Evolutionary conservation across 805 yeast species (phyloP).

Genomic region (Cyberlindnera galapagoensis): DNA sequence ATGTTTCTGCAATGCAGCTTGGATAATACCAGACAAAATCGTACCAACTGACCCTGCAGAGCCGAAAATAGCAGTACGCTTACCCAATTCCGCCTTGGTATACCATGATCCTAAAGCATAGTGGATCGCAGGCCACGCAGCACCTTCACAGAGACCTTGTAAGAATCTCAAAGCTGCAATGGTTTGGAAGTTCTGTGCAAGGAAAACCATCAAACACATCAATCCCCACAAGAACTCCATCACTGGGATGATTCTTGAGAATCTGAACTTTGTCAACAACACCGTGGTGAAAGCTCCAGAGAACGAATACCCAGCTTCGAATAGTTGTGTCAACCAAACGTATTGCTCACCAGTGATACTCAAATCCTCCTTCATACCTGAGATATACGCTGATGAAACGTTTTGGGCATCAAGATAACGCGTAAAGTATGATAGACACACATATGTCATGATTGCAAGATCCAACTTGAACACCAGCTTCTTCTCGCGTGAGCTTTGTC

Average conservation of each 20-base stretch:
- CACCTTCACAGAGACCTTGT: conserved; percentile 35
- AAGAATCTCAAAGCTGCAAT: conserved; percentile 50
- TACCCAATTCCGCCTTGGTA: conserved; percentile 8
- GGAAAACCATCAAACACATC: conserved; percentile 36
- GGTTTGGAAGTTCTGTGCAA: conserved; percentile 2
- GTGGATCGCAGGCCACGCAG: conserved; percentile 15
- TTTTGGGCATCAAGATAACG: conserved; percentile 15
- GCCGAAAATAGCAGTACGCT: conserved; percentile 13
- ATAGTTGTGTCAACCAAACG: conserved; percentile 19
- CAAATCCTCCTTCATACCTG: conserved; percentile 48
- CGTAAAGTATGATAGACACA: conserved; percentile 16
- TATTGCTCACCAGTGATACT: conserved; percentile 40
- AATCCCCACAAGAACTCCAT: conserved; percentile 29
- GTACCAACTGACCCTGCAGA: conserved; percentile 13
- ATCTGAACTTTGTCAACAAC: conserved; percentile 4
- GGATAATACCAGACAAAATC: conserved; percentile 31
- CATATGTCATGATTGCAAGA: conserved; percentile 11
- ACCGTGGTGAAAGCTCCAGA: conserved; percentile 4
- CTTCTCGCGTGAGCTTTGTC: conserved; percentile 11
- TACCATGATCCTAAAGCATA: conserved; percentile 15
- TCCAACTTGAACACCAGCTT: conserved; percentile 16
- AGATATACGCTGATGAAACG: conserved; percentile 46
- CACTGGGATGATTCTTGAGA: conserved; percentile 5
- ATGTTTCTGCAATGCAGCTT: conserved; percentile 33
- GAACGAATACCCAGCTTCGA: conserved; percentile 4